These are phyloP conservation scores for Fraxinus nigra DNA, from an alignment of 305 asterid species.

Conservation along the genomic window DNA sequence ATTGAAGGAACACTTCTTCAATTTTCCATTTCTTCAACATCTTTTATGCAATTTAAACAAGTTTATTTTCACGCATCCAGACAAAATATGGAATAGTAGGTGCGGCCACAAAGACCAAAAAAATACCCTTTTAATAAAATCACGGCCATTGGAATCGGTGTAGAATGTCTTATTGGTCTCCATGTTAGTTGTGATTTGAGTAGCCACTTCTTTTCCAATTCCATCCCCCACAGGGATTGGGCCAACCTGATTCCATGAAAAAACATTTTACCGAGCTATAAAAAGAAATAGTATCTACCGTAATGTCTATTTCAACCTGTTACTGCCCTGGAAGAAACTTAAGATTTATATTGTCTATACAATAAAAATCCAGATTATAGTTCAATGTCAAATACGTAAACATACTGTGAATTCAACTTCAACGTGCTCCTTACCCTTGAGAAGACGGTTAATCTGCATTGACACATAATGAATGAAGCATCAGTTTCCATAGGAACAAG, in stretches of 20 bases:
- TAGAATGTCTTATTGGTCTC: slow-evolving; percentile 56
- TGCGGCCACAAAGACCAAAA: not conserved
- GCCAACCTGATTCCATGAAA: slow-evolving; percentile 50
- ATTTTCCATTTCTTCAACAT: not conserved
- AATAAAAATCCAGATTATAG: slow-evolving; percentile 1
- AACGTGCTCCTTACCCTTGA: slow-evolving; percentile 64
- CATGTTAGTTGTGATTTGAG: slow-evolving; percentile 52
- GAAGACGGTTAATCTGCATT: slow-evolving; percentile 56
- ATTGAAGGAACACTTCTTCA: not conserved
- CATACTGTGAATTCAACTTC: slow-evolving; percentile 76
- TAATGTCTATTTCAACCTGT: slow-evolving; percentile 1
- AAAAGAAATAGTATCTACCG: slow-evolving; percentile 1
- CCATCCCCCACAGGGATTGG: slow-evolving; percentile 71
- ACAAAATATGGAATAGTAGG: slow-evolving; percentile 3
- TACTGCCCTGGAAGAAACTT: slow-evolving; percentile 4
- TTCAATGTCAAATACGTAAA: slow-evolving; percentile 17
- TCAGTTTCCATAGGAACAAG: slow-evolving; percentile 19
- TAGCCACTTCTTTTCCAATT: slow-evolving; percentile 65
- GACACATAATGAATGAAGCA: slow-evolving; percentile 18
- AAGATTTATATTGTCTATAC: not conserved
- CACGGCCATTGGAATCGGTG: slow-evolving; percentile 76
- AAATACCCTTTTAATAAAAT: slow-evolving; percentile 63
- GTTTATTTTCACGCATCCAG: slow-evolving; percentile 1
- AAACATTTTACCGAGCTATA: not conserved
- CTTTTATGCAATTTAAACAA: slow-evolving; percentile 9